Evolutionary conservation across 306 rosid genomes (phyloP).

Genomic region (Argentina anserina): DNA sequence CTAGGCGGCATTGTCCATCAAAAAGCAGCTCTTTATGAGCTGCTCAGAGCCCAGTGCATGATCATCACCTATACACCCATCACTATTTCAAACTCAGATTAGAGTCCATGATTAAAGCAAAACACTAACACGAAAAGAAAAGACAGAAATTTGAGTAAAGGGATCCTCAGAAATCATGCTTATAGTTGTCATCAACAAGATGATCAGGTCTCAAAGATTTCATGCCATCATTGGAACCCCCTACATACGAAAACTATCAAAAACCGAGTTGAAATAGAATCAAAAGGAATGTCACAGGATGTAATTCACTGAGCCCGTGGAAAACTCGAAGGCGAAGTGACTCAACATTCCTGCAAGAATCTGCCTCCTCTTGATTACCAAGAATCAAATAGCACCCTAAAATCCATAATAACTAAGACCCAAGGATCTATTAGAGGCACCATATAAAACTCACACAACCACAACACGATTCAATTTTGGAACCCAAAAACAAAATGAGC

Average conservation of each 20-base stretch:
- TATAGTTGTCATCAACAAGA: constrained; percentile 68
- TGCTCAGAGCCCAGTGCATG: constrained; percentile 99
- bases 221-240: constrained; percentile 93
- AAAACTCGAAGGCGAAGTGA: constrained; percentile 56
- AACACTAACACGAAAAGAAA: not conserved
- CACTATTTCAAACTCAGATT: not conserved
- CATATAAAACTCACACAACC: not conserved
- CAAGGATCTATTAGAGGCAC: constrained; percentile 48
- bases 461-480: accelerated
- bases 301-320: constrained; percentile 73
- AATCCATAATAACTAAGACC: constrained; percentile 24
- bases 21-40: constrained; percentile 25
- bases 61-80: constrained; percentile 35
- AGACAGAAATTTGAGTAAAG: not conserved
- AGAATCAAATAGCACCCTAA: constrained; percentile 15
- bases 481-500: accelerated
- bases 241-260: not conserved
- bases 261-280: not conserved
- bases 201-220: constrained; percentile 99
- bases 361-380: constrained; percentile 38
- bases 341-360: constrained; percentile 75
- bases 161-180: constrained; percentile 86
- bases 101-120: not conserved
- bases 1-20: constrained; percentile 94
- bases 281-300: constrained; percentile 48